A percentile compares a stretch with the other conserved stretches of the same genome.
Conservation (phyloP, 1,284 basidiomycete genomes). For the Cutaneotrichosporon cavernicola region DNA sequence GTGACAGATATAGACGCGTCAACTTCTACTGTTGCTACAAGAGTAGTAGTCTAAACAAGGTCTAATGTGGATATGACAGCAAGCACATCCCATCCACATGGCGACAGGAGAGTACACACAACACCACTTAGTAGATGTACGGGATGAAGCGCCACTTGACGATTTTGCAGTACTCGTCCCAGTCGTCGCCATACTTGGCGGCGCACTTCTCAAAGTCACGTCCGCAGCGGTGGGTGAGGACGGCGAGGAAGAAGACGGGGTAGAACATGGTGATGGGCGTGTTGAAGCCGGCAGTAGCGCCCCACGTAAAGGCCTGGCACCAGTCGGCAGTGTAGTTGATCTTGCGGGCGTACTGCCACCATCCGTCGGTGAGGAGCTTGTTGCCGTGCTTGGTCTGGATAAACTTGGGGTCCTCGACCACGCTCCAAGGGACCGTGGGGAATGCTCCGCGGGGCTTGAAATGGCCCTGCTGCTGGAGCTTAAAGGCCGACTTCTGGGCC, state of each 20-base stretch:
- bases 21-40: not conserved
- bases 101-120: too few relatives aligned
- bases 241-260: conserved; percentile 86
- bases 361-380: conserved; percentile 58
- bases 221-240: conserved; percentile 80
- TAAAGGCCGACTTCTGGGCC: conserved; percentile 97
- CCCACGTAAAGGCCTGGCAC: conserved; percentile 84
- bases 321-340: conserved; percentile 54
- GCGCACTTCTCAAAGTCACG: conserved; percentile 93
- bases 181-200: conserved; percentile 92
- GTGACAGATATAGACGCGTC: not conserved
- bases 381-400: conserved; percentile 90
- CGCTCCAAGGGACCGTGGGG: conserved; percentile 86
- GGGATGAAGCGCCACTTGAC: conserved; percentile 91
- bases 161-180: conserved; percentile 78
- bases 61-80: too few relatives aligned
- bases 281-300: conserved; percentile 74
- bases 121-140: conserved; percentile 53
- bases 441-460: conserved; percentile 84
- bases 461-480: conserved; percentile 92
- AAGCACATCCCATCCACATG: too few relatives aligned
- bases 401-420: conserved; percentile 82
- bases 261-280: conserved; percentile 94
- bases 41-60: too few relatives aligned
- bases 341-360: conserved; percentile 76